These are phyloP conservation scores for Teunomyces atbi DNA, from an alignment of 805 yeast genomes.

Conservation along the genomic window DNA sequence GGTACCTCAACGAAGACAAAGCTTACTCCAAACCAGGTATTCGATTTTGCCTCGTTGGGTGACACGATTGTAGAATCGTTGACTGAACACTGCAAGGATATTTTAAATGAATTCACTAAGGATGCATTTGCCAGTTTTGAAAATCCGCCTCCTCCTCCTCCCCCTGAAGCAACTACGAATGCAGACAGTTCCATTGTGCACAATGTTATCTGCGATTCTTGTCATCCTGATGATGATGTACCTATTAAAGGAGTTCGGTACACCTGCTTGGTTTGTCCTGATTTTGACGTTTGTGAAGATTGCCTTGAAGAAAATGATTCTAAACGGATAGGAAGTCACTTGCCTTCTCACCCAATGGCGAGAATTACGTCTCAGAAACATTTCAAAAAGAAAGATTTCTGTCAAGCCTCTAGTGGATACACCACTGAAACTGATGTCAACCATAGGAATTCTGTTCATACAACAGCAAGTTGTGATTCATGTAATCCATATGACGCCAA, in stretches of 20 bases:
- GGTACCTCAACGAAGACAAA: not conserved
- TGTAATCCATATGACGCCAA: constrained; percentile 24
- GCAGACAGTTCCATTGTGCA: constrained; percentile 17
- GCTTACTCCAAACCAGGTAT: not conserved
- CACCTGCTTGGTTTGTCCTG: constrained; percentile 50
- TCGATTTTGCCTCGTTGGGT: constrained; percentile 23
- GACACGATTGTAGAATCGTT: constrained; percentile 28
- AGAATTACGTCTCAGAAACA: constrained; percentile 15
- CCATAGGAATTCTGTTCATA: constrained; percentile 18
- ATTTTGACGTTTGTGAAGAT: constrained; percentile 51
- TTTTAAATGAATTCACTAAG: constrained; percentile 15
- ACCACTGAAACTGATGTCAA: not conserved
- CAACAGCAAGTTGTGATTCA: constrained; percentile 31
- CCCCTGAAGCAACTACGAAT: not conserved
- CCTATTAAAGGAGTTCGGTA: constrained; percentile 49
- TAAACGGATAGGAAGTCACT: constrained; percentile 18
- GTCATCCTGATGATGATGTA: constrained; percentile 22
- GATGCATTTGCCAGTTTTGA: constrained; percentile 2
- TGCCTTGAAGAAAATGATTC: constrained; percentile 20
- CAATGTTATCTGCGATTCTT: constrained; percentile 34
- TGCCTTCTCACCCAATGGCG: constrained; percentile 28
- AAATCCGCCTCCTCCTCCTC: not conserved
- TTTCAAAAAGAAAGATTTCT: not conserved
- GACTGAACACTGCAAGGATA: constrained; percentile 25
- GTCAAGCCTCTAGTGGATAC: not conserved